Conservation (phyloP, 2,329 filamentous ascomycete genomes). For the Sclerotinia trifoliorum region DNA sequence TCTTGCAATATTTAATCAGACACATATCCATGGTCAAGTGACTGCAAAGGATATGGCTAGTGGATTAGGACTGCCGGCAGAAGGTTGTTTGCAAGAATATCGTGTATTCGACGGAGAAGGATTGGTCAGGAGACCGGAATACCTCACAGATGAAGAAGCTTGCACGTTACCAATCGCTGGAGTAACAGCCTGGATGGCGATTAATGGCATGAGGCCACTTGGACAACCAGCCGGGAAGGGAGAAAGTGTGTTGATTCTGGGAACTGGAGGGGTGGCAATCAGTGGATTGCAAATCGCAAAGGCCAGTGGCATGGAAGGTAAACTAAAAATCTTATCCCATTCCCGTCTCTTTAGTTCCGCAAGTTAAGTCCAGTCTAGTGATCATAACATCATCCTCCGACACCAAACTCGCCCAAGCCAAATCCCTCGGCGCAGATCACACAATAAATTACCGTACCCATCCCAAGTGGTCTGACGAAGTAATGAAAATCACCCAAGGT, state of each 20-base stretch:
- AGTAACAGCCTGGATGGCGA: conserved; percentile 64
- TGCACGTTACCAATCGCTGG: conserved; percentile 59
- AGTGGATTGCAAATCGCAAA: conserved; percentile 54
- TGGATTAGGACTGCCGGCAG: conserved; percentile 64
- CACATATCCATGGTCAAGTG: conserved; percentile 41
- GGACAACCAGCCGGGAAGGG: conserved; percentile 50
- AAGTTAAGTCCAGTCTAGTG: conserved; percentile 39
- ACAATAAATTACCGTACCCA: conserved; percentile 54
- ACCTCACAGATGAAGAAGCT: conserved; percentile 59
- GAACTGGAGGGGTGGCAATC: conserved; percentile 54
- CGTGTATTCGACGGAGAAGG: conserved; percentile 56
- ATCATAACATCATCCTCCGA: conserved; percentile 57
- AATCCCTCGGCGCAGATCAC: conserved; percentile 50
- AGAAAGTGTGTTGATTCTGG: conserved; percentile 52
- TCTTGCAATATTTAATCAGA: conserved; percentile 61
- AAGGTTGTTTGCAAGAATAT: conserved; percentile 59
- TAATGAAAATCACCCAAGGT: conserved; percentile 47
- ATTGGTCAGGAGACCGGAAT: conserved; percentile 55
- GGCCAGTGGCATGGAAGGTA: conserved; percentile 50
- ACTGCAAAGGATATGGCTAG: conserved; percentile 41
- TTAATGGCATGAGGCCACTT: conserved; percentile 56
- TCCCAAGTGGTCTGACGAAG: conserved; percentile 52
- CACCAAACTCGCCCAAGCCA: conserved; percentile 48
- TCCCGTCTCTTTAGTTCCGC: neutral
- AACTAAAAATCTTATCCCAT: conserved; percentile 31